Evolutionary conservation across 2,329 filamentous ascomycete genomes (phyloP), one percentile per base, ranked within the genome.

Genomic region (Dothideomycetes sp.): DNA sequence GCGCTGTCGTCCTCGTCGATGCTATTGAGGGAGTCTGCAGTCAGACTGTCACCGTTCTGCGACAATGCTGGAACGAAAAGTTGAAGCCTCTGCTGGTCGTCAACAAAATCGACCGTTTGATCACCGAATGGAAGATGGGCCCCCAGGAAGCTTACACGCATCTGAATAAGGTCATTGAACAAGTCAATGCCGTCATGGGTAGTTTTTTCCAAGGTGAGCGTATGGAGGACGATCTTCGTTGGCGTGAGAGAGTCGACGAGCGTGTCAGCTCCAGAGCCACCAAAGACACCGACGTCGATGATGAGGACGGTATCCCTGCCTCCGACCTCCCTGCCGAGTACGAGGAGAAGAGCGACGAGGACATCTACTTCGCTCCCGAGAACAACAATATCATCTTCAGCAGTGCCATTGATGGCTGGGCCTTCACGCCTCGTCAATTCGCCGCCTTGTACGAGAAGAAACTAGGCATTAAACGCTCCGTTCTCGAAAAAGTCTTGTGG

Each of bases 331-430:
- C 67, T 22, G 68, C 67, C 8, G 73, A 76, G 33, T 98, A 86
- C 52, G 81, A 95, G 59, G 91, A 96, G 59, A 79, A 80, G 51
- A 88, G 95, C 54, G 91, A 98, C 55, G 88, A 96, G 59, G 88
- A 95, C 59, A 80, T 98, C 18, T 98, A 98, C 61, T 98, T 98
- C 63, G 86, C 91, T 1, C 91, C 91, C 0, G 91, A 98, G 58
- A 94, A 89, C 63, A 95, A 95, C 62, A 98, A 98, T 56, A 91
- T 98, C 60, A 96, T 98, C 49, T 98, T 98, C 61, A 87, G 86
- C 67, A 96, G 89, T 59, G 91, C 91, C 45, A 82, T 94, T 43
- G 91, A 98, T 57, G 91, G 91, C n/a, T 98, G 91, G 91, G 91
- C 91, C 3, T 98, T 98, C 55, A 98, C 91, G 0, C 81, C 94